Evolutionary conservation across 768 basidiomycete species (phyloP).

Genomic region (Russula virescens): DNA sequence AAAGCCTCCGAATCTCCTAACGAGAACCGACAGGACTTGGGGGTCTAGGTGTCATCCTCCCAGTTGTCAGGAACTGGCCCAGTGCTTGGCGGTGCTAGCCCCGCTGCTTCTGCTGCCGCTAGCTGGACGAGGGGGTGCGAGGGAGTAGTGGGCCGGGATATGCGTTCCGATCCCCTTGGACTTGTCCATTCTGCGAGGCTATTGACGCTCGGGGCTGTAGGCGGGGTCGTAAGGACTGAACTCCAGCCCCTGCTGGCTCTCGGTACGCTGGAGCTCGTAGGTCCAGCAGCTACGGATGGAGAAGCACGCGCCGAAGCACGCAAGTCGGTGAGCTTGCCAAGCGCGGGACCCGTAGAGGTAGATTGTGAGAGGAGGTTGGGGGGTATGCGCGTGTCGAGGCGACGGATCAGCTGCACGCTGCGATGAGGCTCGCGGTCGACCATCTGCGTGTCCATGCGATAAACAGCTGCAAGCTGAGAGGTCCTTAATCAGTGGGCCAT

Average conservation of each 20-base stretch:
- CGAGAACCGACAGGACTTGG: too few relatives aligned
- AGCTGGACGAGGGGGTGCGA: constrained; percentile 1
- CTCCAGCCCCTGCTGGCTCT: constrained; percentile 32
- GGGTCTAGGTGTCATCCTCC: constrained; percentile 45
- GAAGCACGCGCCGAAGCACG: constrained; percentile 32
- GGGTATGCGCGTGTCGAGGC: constrained; percentile 79
- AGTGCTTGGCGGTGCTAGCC: not conserved
- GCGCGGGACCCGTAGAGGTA: constrained; percentile 33
- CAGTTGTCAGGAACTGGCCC: constrained; percentile 46
- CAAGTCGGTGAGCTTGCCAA: constrained; percentile 60
- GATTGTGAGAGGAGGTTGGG: constrained; percentile 50
- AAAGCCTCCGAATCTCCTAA: too few relatives aligned
- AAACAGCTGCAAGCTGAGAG: constrained; percentile 63
- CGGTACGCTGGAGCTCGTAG: constrained; percentile 5
- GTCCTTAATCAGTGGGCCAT: constrained; percentile 7
- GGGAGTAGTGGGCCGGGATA: constrained; percentile 19
- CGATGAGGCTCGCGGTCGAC: constrained; percentile 89
- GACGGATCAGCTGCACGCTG: constrained; percentile 75
- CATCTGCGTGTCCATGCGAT: constrained; percentile 79
- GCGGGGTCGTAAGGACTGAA: constrained; percentile 29
- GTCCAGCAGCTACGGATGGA: constrained; percentile 14
- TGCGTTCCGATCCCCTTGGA: not conserved
- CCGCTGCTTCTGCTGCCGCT: not conserved
- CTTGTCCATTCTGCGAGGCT: not conserved
- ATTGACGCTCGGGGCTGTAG: not conserved